Percentiles rank a stretch among this genome's conserved stretches.
phyloP scores from a whole-genome alignment of 805 yeast genomes.

The Candida qinlingensis region DNA sequence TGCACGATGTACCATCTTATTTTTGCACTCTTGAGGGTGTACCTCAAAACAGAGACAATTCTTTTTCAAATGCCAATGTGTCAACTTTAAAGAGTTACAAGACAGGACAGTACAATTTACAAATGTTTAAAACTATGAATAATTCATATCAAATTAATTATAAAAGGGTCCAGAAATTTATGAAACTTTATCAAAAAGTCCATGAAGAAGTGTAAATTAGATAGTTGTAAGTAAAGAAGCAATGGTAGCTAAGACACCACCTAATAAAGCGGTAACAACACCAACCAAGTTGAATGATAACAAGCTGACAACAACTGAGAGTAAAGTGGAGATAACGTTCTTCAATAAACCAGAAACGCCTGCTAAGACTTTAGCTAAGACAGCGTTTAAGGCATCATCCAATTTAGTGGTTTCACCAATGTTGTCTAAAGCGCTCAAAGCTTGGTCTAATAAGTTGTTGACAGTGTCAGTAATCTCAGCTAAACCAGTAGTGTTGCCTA shows the following conservation, averaged over 20 bases:
- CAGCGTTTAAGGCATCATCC: conserved; percentile 3
- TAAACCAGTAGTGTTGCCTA: conserved; percentile 10
- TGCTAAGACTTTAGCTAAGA: conserved; percentile 1
- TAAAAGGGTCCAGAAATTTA: not conserved
- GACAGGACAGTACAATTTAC: not conserved
- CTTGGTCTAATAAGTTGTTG: conserved; percentile 6
- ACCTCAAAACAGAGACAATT: not conserved
- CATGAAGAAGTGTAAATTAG: not conserved
- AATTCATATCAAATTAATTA: not conserved
- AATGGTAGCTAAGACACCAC: conserved; percentile 9
- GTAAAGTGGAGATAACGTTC: conserved; percentile 7
- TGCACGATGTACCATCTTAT: not conserved
- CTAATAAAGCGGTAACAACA: conserved; percentile 12
- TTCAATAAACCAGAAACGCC: conserved; percentile 1
- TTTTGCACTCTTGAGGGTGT: not conserved
- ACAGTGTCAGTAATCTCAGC: conserved; percentile 8
- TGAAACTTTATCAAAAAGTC: not conserved
- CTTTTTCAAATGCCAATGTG: too few species aligned
- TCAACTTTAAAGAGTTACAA: too few species aligned
- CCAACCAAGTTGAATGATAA: conserved; percentile 13
- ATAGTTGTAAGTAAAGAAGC: not conserved
- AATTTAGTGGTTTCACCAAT: conserved; percentile 7
- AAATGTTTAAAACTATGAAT: not conserved
- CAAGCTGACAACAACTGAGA: conserved; percentile 4
- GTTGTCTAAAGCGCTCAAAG: conserved; percentile 9